Evolutionary conservation across 306 rosid genomes (phyloP).

Genomic region (Sicyos edulis): DNA sequence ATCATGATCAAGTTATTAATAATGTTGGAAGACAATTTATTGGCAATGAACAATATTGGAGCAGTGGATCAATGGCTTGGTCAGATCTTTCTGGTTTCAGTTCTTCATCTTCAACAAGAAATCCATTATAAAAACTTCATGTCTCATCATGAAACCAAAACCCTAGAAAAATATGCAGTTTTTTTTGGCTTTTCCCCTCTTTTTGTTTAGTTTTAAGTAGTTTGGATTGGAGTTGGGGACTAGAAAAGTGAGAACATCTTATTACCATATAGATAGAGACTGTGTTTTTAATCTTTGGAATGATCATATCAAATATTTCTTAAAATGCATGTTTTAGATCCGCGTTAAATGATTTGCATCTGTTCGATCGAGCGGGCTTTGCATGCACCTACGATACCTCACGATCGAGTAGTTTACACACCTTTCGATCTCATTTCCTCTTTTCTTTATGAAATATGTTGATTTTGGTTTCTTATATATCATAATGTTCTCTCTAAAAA

Average conservation of each 20-base stretch:
- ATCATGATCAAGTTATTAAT: background rate
- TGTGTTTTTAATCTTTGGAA: conserved; percentile 2
- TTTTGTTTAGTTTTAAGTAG: conserved; percentile 9
- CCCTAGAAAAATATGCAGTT: conserved; percentile 15
- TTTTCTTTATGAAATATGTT: too few species aligned
- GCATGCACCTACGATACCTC: too few species aligned
- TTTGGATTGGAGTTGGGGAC: conserved; percentile 13
- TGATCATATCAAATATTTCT: background rate
- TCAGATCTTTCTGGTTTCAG: conserved; percentile 24
- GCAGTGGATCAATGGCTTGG: conserved; percentile 15
- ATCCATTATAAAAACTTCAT: conserved; percentile 8
- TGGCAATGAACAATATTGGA: conserved; percentile 24
- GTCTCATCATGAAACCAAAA: background rate
- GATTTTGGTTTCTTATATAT: too few species aligned
- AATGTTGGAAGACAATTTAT: conserved; percentile 7
- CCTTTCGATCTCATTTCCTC: too few species aligned
- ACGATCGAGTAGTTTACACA: too few species aligned
- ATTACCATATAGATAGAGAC: conserved; percentile 5
- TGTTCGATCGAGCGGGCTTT: too few species aligned
- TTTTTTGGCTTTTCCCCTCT: background rate
- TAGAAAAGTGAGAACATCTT: conserved; percentile 5
- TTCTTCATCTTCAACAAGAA: conserved; percentile 26
- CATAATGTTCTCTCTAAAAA: too few species aligned
- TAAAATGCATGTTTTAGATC: background rate
- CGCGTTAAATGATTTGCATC: background rate